phyloP scores from a whole-genome alignment of 352 stramenopile genomes.

The Thalassiosira hispida region DNA sequence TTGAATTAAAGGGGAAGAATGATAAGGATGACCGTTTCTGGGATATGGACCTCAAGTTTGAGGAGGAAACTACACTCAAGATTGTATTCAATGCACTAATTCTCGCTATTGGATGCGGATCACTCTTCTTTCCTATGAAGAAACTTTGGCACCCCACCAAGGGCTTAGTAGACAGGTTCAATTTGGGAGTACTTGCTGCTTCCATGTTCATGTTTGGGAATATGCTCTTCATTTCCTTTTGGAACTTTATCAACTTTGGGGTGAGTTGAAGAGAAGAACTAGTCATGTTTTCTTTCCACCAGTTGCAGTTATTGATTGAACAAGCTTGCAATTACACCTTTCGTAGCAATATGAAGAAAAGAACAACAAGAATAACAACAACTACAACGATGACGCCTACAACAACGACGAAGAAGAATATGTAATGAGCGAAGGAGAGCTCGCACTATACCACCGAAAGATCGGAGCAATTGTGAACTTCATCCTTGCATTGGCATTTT shows the following conservation, averaged over 20 bases:
- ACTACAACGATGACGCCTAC: constrained; percentile 12
- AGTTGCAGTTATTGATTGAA: neutral
- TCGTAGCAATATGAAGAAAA: neutral
- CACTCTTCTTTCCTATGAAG: neutral
- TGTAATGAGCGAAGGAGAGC: constrained; percentile 33
- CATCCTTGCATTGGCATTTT: constrained; percentile 8
- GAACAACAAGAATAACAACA: constrained; percentile 28
- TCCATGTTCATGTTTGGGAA: constrained; percentile 29
- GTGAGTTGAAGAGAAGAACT: neutral
- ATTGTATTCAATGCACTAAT: constrained; percentile 17
- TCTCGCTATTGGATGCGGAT: constrained; percentile 1
- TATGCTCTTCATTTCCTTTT: constrained; percentile 41
- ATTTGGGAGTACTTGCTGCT: constrained; percentile 17
- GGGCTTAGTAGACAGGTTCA: constrained; percentile 9
- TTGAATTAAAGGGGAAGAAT: neutral
- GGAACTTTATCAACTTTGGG: constrained; percentile 26
- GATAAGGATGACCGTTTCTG: constrained; percentile 13
- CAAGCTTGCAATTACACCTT: neutral
- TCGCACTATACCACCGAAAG: constrained; percentile 27
- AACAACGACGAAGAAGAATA: constrained; percentile 10
- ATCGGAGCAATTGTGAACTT: constrained; percentile 12
- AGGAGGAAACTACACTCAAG: constrained; percentile 3
- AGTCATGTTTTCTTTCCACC: neutral
- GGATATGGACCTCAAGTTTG: constrained; percentile 12
- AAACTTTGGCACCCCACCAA: constrained; percentile 19